These are phyloP conservation scores for Perkinsus olseni DNA, from an alignment of 169 alveolate genomes.

Conservation along the genomic window DNA sequence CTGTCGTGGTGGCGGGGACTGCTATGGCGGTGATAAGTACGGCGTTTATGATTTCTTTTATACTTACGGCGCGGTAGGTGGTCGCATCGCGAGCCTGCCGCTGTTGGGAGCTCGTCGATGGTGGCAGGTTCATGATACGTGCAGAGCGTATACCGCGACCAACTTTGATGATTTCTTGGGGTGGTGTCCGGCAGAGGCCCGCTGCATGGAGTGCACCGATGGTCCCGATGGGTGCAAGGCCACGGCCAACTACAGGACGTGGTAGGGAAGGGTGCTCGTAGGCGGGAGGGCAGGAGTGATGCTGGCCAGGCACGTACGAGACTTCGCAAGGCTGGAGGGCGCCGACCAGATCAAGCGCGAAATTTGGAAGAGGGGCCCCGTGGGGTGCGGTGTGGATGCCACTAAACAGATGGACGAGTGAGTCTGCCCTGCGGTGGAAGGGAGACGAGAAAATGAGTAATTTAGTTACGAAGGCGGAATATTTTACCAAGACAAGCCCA, in stretches of 20 bases:
- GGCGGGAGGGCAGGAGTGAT: no score
- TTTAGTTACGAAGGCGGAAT: conserved; percentile 51
- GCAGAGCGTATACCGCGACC: conserved; percentile 48
- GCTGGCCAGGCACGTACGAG: background rate
- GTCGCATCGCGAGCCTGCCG: no score
- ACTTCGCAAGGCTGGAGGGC: conserved; percentile 44
- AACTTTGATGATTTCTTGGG: conserved; percentile 19
- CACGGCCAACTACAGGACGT: conserved; percentile 30
- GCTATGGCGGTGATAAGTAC: conserved; percentile 58
- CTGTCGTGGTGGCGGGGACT: conserved; percentile 59
- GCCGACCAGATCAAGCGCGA: conserved; percentile 55
- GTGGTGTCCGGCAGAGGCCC: background rate
- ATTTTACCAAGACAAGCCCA: conserved; percentile 23
- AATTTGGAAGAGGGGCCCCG: conserved; percentile 55
- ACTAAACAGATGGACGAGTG: conserved; percentile 38
- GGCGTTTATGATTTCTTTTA: conserved; percentile 47
- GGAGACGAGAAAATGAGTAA: no score
- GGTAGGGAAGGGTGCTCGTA: no score
- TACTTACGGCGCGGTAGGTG: conserved; percentile 31
- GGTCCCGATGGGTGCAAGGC: conserved; percentile 33
- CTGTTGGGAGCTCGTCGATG: no score
- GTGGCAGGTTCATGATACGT: conserved; percentile 46
- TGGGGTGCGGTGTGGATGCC: conserved; percentile 52
- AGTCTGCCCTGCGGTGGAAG: background rate
- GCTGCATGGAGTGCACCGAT: background rate